Evolutionary conservation across 2,329 filamentous ascomycete species (phyloP).

Genomic region (Chlorencoelia australis): DNA sequence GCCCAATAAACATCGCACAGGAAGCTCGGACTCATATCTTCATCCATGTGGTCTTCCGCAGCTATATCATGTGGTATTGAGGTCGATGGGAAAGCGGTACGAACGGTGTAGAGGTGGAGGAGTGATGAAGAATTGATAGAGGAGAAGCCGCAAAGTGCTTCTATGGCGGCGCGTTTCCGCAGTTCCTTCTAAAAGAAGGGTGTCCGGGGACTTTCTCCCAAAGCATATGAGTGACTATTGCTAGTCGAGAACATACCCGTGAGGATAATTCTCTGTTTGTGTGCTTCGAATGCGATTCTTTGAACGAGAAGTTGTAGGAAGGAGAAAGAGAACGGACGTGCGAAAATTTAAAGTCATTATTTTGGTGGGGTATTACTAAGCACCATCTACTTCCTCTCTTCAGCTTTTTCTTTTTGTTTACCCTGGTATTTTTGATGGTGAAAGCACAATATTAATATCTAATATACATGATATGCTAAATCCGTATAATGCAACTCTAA

Average conservation of each 20-base stretch:
- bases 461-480: too few relatives aligned
- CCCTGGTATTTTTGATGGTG: too few relatives aligned
- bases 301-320: slow-evolving; percentile 70
- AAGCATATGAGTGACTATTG: slow-evolving; percentile 48
- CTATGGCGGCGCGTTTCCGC: slow-evolving; percentile 99
- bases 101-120: slow-evolving; percentile 28
- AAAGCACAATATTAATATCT: too few relatives aligned
- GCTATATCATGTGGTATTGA: slow-evolving; percentile 25
- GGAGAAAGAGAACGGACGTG: too few relatives aligned
- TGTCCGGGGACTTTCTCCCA: slow-evolving; percentile 99
- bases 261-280: slow-evolving; percentile 65
- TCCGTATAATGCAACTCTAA: slow-evolving; percentile 6
- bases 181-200: slow-evolving; percentile 42
- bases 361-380: too few relatives aligned
- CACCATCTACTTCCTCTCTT: too few relatives aligned
- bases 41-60: slow-evolving; percentile 52
- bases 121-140: slow-evolving; percentile 45
- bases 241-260: slow-evolving; percentile 29
- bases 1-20: slow-evolving; percentile 27
- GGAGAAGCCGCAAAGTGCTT: slow-evolving; percentile 86
- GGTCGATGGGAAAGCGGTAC: slow-evolving; percentile 24
- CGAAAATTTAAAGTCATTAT: too few relatives aligned
- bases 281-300: slow-evolving; percentile 99
- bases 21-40: slow-evolving; percentile 79
- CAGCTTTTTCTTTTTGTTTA: too few relatives aligned